Base-by-base conservation (phyloP, 306 rosid genomes). In the Dicorynia guianensis region DNA sequence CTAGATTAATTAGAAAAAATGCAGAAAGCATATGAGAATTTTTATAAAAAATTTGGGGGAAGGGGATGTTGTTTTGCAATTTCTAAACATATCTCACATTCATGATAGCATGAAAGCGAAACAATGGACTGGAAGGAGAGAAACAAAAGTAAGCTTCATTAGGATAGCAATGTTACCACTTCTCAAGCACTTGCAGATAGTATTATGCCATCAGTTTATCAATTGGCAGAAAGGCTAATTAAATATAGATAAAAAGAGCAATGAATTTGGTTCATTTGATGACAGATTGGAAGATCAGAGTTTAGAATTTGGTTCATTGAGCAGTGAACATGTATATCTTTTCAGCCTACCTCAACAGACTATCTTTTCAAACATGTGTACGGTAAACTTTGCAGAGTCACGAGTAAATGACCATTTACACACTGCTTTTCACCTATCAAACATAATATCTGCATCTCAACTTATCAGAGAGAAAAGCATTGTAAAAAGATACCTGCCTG, bases 401-500 rank as follows among this genome's bases (percentile, higher is more conserved):
- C 25, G 34, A n/a, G 19, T 2, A 8, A 1, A 44, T 40, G 68
- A 40, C 53, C 49, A 59, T 36, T 36, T 44, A 66, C 42, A 19
- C 5, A 15, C 48, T 10, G 11, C 7, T 8, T 3, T 17, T 75
- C 55, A 61, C 46, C 12, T 35, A 33, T 44, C 35, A 58, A 25
- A 19, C 55, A 46, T 58, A 34, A 46, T 48, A 60, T 62, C 48
- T 55, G 15, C 52, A 17, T 58, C 14, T 38, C 53, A 53, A 69
- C 50, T 14, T 19, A 49, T 58, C 52, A 57, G 56, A 50, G 38
- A 7, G 61, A 77, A 43, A 50, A 77, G 34, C 20, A 8, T 6
- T 14, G 72, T 10, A 13, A 69, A 20, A 65, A 73, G 63, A 69
- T 87, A 93, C 95, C 93, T 88, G 96, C 98, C 97, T 92, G 84